Percentiles rank a stretch among this genome's conserved stretches.
phyloP scores from a whole-genome alignment of 1,139 yeast genomes.

The Candida neerlandica region DNA sequence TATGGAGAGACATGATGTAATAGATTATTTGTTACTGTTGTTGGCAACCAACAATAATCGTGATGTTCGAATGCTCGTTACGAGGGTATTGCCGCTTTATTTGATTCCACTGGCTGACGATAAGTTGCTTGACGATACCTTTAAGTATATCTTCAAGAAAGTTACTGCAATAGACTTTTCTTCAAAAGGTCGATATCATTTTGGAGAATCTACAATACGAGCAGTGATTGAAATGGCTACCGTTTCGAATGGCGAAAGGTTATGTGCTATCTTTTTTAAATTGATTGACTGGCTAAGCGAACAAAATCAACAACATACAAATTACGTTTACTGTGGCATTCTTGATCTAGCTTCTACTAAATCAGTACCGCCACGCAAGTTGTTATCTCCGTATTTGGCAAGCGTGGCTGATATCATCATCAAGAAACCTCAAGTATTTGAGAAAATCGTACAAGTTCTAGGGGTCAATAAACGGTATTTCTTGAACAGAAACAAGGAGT shows the following conservation, averaged over 20 bases:
- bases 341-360: constrained; percentile 48
- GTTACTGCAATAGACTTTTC: constrained; percentile 40
- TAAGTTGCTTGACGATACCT: constrained; percentile 28
- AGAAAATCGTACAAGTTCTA: constrained; percentile 62
- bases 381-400: constrained; percentile 79
- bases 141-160: constrained; percentile 36
- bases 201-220: constrained; percentile 64
- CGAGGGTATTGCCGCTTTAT: constrained; percentile 50
- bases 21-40: constrained; percentile 25
- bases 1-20: constrained; percentile 22
- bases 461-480: constrained; percentile 65
- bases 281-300: constrained; percentile 64
- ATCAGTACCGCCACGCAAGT: constrained; percentile 61
- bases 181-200: constrained; percentile 29
- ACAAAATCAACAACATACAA: constrained; percentile 59
- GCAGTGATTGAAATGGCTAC: constrained; percentile 65
- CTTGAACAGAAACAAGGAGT: constrained; percentile 67
- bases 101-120: constrained; percentile 37
- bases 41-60: constrained; percentile 39
- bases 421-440: constrained; percentile 59
- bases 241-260: constrained; percentile 60
- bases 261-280: constrained; percentile 60
- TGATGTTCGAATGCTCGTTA: constrained; percentile 53
- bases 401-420: constrained; percentile 70
- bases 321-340: constrained; percentile 63